Conservation (phyloP, 2,329 filamentous ascomycete species). For the Mycosphaerella sp. region DNA sequence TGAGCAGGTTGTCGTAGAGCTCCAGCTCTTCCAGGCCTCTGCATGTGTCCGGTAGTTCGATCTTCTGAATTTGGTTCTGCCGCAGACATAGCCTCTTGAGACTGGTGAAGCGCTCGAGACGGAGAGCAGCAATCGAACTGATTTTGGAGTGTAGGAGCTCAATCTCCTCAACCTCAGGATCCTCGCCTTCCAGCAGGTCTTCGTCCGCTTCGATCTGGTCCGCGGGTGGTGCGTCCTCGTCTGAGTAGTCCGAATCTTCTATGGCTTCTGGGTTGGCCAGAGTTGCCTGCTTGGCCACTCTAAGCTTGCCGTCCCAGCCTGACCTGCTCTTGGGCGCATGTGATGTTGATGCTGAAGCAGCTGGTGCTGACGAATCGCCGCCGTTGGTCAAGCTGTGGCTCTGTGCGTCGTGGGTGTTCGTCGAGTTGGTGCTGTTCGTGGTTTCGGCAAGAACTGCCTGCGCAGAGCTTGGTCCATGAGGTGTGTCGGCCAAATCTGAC, state of each 20-base stretch:
- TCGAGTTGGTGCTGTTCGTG: background rate
- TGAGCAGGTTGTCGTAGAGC: constrained; percentile 92
- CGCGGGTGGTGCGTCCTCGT: constrained; percentile 59
- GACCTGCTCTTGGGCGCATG: constrained; percentile 20
- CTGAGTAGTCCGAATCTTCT: constrained; percentile 80
- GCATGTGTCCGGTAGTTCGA: constrained; percentile 68
- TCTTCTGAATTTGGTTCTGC: constrained; percentile 78
- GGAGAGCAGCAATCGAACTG: constrained; percentile 67
- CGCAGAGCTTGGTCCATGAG: background rate
- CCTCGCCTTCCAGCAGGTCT: constrained; percentile 55
- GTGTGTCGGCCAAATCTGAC: background rate
- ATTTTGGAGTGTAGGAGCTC: constrained; percentile 86
- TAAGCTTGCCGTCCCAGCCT: constrained; percentile 79
- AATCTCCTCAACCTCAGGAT: constrained; percentile 62
- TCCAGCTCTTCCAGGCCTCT: constrained; percentile 69
- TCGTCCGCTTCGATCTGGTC: constrained; percentile 78
- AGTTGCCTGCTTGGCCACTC: constrained; percentile 62
- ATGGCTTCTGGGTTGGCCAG: constrained; percentile 75
- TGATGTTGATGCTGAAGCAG: background rate
- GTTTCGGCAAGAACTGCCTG: background rate
- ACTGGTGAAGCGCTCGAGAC: constrained; percentile 75
- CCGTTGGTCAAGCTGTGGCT: constrained; percentile 5
- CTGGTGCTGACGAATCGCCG: background rate
- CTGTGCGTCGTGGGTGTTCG: background rate
- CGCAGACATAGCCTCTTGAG: constrained; percentile 71